Evolutionary conservation across 805 yeast species (phyloP).

Genomic region (Candida ponderosae): DNA sequence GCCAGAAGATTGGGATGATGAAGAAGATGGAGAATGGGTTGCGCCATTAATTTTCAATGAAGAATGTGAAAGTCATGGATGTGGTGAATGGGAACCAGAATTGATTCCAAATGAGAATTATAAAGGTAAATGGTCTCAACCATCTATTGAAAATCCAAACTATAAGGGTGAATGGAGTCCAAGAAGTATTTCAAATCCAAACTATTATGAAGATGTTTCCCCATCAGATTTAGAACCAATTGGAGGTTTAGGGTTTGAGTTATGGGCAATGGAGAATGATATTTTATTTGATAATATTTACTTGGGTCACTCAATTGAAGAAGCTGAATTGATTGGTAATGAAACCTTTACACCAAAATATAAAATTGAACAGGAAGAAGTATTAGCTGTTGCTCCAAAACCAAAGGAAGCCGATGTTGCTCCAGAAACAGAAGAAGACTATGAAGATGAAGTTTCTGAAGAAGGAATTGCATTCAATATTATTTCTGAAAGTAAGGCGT

Average conservation of each 20-base stretch:
- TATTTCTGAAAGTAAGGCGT: slow-evolving; percentile 22
- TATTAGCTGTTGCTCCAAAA: slow-evolving; percentile 33
- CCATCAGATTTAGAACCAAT: slow-evolving; percentile 61
- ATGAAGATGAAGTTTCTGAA: slow-evolving; percentile 9
- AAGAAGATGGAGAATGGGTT: slow-evolving; percentile 81
- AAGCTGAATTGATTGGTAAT: slow-evolving; percentile 82
- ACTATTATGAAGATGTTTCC: slow-evolving; percentile 45
- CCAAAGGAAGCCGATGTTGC: slow-evolving; percentile 32
- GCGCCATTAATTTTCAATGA: slow-evolving; percentile 72
- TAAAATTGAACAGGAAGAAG: slow-evolving; percentile 38
- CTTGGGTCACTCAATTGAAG: slow-evolving; percentile 74
- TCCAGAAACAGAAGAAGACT: slow-evolving; percentile 19
- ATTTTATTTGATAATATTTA: slow-evolving; percentile 79
- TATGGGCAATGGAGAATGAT: slow-evolving; percentile 79
- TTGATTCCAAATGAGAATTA: slow-evolving; percentile 58
- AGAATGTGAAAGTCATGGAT: slow-evolving; percentile 59
- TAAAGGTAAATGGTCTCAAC: slow-evolving; percentile 75
- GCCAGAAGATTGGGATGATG: slow-evolving; percentile 85
- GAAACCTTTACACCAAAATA: slow-evolving; percentile 54
- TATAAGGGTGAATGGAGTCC: slow-evolving; percentile 80
- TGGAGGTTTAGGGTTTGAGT: slow-evolving; percentile 80
- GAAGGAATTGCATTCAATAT: slow-evolving; percentile 13
- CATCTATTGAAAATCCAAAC: slow-evolving; percentile 61
- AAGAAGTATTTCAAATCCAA: slow-evolving; percentile 58
- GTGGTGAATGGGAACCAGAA: slow-evolving; percentile 79